Evolutionary conservation across 116 monocot species (phyloP).

Genomic region (Trichopus zeylanicus): DNA sequence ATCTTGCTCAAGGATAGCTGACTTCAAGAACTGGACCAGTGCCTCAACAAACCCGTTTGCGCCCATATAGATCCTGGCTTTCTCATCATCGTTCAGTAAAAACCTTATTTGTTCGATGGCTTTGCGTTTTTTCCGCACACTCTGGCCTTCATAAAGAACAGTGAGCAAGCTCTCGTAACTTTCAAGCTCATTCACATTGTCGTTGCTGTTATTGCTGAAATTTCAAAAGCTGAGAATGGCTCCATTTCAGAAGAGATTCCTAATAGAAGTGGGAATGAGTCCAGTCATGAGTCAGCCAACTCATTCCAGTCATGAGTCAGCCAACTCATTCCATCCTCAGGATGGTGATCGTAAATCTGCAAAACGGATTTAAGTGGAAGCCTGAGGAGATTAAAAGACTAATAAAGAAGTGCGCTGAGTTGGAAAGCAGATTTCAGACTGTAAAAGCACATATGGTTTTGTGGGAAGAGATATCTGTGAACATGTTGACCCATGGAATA

Average conservation of each 20-base stretch:
- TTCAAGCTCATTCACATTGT: constrained; percentile 34
- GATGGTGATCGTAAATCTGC: constrained; percentile 14
- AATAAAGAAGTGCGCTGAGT: constrained; percentile 62
- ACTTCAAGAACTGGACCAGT: constrained; percentile 51
- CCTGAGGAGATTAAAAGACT: constrained; percentile 80
- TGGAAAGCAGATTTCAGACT: constrained; percentile 61
- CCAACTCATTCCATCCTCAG: constrained; percentile 20
- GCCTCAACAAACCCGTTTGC: constrained; percentile 64
- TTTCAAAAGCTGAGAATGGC: constrained; percentile 18
- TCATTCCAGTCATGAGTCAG: constrained; percentile 15
- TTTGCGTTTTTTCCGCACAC: constrained; percentile 25
- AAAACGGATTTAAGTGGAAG: constrained; percentile 79
- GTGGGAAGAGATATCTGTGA: constrained; percentile 80
- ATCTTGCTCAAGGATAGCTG: constrained; percentile 47
- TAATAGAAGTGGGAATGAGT: constrained; percentile 5
- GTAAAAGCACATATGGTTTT: constrained; percentile 83
- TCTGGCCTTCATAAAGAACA: constrained; percentile 30
- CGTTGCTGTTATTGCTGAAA: constrained; percentile 25
- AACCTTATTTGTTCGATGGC: constrained; percentile 70
- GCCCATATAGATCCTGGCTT: constrained; percentile 72
- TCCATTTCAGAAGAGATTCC: constrained; percentile 12
- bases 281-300: constrained; percentile 12
- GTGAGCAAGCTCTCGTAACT: constrained; percentile 38
- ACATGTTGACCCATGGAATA: constrained; percentile 46
- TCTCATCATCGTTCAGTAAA: constrained; percentile 64